Base-by-base conservation (phyloP, 306 rosid genomes). In the Quercus mongolica region DNA sequence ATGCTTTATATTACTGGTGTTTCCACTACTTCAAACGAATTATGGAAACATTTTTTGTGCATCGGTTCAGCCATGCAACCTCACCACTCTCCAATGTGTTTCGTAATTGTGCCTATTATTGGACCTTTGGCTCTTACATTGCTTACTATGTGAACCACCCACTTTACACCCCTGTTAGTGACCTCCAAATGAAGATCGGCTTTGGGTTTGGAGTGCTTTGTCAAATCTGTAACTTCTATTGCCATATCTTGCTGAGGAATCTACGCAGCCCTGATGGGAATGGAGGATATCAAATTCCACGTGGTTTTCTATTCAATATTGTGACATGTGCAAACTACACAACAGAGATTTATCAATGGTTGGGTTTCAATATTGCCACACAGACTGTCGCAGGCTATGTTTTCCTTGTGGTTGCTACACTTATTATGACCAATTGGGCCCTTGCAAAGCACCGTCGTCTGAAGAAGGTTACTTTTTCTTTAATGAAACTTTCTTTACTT, bases 311-410 rank as follows among this genome's bases (percentile, higher is more conserved):
- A 72, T 96, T 96, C 92, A 93, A 90, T 63, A 86, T 96, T 56
- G 98, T 93, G 79, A 96, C 98, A 14, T 96, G 99, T 79, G 99
- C 99, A 54, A 96, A 96, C 80, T 96, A 96, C 69, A 91, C 99
- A 10, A 96, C 98, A 1, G 99, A 96, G 86, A 96, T 96, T 72
- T 96, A 96, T 83, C 99, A 96, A 87, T 96, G 99, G 99, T 54
- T 96, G 81, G 99, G 99, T 8, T 96, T 96, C 90, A 96, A 95
- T 83, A 79, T 96, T 73, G 98, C 98, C 8, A 93, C 99, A 3
- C 99, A 93, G 85, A 91, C 99, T 26, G 70, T 91, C 23, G 99
- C 99, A 14, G 97, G 99, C n/a, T 91, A 88, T 61, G 7, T 88
- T 54, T 96, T 96, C 71, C 83, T 88, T 6, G 86, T 74, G 2